Conservation (phyloP, 2,329 filamentous ascomycete genomes). For the Raffaelea deltoideospora region DNA sequence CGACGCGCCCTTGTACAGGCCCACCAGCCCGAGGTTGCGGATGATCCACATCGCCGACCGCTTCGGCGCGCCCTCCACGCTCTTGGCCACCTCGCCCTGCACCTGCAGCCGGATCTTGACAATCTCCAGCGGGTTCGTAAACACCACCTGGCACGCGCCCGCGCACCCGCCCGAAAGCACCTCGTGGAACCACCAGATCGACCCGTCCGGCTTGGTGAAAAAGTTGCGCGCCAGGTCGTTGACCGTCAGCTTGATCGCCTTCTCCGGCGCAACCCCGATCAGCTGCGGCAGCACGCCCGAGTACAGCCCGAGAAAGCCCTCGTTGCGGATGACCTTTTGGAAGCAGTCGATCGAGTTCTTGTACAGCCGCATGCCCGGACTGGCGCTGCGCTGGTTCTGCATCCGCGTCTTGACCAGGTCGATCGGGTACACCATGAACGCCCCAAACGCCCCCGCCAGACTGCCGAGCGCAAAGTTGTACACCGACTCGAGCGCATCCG, state of each 20-base stretch:
- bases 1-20: conserved; percentile 90
- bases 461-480: conserved; percentile 88
- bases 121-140: conserved; percentile 96
- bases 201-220: conserved; percentile 59
- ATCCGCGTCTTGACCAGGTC: conserved; percentile 96
- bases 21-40: conserved; percentile 81
- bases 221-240: conserved; percentile 78
- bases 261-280: conserved; percentile 95
- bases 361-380: conserved; percentile 78
- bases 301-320: conserved; percentile 80
- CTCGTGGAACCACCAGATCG: conserved; percentile 58
- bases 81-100: conserved; percentile 89
- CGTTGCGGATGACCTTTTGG: conserved; percentile 81
- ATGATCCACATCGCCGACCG: conserved; percentile 97
- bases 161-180: conserved; percentile 78
- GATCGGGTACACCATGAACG: conserved; percentile 99
- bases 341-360: conserved; percentile 97
- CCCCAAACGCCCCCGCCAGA: conserved; percentile 87
- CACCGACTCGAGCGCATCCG: conserved; percentile 55
- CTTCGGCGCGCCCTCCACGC: conserved; percentile 63
- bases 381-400: conserved; percentile 82
- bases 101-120: conserved; percentile 98
- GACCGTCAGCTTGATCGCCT: conserved; percentile 97
- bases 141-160: conserved; percentile 93
- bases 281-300: conserved; percentile 90